These are phyloP conservation scores for Dicorynia guianensis DNA, from an alignment of 306 rosid species.

Conservation along the genomic window DNA sequence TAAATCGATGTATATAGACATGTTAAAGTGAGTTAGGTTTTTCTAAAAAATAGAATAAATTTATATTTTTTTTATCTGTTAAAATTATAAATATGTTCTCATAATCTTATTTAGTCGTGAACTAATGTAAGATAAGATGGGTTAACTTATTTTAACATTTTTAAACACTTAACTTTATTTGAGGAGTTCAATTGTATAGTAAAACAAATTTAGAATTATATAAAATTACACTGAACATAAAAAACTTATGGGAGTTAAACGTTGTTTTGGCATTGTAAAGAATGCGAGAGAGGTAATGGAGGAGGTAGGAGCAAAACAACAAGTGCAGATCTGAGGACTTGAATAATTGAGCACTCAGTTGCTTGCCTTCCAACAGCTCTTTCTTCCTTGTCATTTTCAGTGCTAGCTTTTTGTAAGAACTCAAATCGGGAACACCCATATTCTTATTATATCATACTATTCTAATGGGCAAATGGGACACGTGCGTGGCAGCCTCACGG, in stretches of 20 bases:
- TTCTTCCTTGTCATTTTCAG: conserved; percentile 25
- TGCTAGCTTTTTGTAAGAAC: background rate
- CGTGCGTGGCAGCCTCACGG: conserved; percentile 4
- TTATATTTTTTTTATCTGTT: no score
- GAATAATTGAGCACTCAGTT: conserved; percentile 39
- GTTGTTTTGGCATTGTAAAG: conserved; percentile 7
- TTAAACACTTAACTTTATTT: no score
- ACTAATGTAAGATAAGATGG: no score
- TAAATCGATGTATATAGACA: no score
- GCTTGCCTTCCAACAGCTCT: conserved; percentile 21
- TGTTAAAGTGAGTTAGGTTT: no score
- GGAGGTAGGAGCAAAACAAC: background rate
- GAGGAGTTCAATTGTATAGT: no score
- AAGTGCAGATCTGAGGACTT: conserved; percentile 6
- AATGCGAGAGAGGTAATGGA: background rate
- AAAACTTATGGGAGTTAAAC: background rate
- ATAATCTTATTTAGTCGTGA: no score
- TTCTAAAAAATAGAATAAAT: no score
- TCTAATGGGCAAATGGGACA: background rate
- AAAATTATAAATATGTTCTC: no score
- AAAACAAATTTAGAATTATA: background rate
- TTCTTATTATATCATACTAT: no score
- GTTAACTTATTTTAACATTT: no score
- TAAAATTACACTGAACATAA: conserved; percentile 27
- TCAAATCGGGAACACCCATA: no score